A percentile compares a stretch with the other conserved stretches of the same genome.
These are phyloP conservation scores for Bocquillonia castaneifolia DNA, from an alignment of 441 rosid genomes.

Conservation along the genomic window DNA sequence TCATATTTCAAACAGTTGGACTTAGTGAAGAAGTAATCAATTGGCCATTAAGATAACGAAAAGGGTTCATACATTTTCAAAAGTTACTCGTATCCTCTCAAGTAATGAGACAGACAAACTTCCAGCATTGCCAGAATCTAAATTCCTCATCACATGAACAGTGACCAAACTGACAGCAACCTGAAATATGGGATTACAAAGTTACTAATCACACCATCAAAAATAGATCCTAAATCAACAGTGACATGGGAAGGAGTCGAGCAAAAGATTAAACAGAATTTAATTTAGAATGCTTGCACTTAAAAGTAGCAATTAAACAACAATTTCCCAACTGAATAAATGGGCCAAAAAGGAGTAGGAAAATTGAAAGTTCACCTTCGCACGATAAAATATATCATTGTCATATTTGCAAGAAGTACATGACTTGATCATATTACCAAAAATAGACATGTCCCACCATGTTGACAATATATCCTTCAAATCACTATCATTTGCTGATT, in stretches of 20 bases:
- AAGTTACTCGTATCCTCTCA: constrained; percentile 48
- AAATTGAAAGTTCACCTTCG: constrained; percentile 43
- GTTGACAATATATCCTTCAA: constrained; percentile 45
- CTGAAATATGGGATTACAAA: constrained; percentile 37
- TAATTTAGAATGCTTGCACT: neutral
- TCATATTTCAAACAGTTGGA: neutral
- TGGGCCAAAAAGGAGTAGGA: neutral
- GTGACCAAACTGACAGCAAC: constrained; percentile 61
- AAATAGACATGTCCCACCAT: constrained; percentile 60
- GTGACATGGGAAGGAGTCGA: neutral
- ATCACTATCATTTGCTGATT: constrained; percentile 33
- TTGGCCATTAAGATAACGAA: constrained; percentile 9
- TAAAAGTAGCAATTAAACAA: neutral
- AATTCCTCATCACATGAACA: constrained; percentile 63
- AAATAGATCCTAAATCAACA: neutral
- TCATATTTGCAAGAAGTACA: constrained; percentile 56
- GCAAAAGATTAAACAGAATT: neutral
- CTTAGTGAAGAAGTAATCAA: neutral
- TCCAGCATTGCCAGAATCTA: constrained; percentile 57
- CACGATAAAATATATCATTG: constrained; percentile 38
- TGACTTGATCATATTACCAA: constrained; percentile 51
- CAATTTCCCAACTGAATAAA: neutral
- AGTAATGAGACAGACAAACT: constrained; percentile 59
- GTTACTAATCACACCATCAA: constrained; percentile 3
- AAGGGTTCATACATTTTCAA: constrained; percentile 45